Percentiles rank a stretch among this genome's conserved stretches.
Conservation (phyloP, 805 yeast genomes). For the Candida silvicultrix region DNA sequence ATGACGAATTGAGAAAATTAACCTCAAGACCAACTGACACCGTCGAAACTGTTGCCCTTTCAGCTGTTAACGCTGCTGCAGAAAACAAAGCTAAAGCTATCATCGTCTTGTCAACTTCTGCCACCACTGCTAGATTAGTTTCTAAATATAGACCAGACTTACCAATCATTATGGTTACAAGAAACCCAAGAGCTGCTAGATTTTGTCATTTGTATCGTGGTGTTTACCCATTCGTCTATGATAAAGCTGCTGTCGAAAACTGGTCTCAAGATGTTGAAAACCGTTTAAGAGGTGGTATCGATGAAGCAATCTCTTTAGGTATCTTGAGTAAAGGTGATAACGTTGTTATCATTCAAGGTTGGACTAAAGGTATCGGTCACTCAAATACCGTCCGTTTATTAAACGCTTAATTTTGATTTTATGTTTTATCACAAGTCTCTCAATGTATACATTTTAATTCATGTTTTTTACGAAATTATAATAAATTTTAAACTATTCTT, state of each 20-base stretch:
- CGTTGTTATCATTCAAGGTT: slow-evolving; percentile 95
- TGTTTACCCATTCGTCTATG: slow-evolving; percentile 93
- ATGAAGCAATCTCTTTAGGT: slow-evolving; percentile 82
- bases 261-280: slow-evolving; percentile 97
- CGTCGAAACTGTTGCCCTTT: slow-evolving; percentile 94
- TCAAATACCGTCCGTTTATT: slow-evolving; percentile 96
- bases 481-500: no score
- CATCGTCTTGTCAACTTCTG: slow-evolving; percentile 91
- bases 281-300: slow-evolving; percentile 89
- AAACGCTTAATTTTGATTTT: slow-evolving; percentile 43
- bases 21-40: slow-evolving; percentile 87
- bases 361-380: slow-evolving; percentile 98
- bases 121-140: slow-evolving; percentile 90
- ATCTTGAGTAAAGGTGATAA: slow-evolving; percentile 83
- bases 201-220: slow-evolving; percentile 96
- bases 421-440: not conserved
- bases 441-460: not conserved
- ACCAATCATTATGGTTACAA: slow-evolving; percentile 96
- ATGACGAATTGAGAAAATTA: slow-evolving; percentile 82
- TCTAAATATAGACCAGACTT: slow-evolving; percentile 97
- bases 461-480: not conserved
- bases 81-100: slow-evolving; percentile 97
- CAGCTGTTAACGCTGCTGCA: slow-evolving; percentile 93
- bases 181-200: slow-evolving; percentile 91
- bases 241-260: slow-evolving; percentile 50